Conservation (phyloP, 1,284 basidiomycete genomes). For the Agaricales sp. region DNA sequence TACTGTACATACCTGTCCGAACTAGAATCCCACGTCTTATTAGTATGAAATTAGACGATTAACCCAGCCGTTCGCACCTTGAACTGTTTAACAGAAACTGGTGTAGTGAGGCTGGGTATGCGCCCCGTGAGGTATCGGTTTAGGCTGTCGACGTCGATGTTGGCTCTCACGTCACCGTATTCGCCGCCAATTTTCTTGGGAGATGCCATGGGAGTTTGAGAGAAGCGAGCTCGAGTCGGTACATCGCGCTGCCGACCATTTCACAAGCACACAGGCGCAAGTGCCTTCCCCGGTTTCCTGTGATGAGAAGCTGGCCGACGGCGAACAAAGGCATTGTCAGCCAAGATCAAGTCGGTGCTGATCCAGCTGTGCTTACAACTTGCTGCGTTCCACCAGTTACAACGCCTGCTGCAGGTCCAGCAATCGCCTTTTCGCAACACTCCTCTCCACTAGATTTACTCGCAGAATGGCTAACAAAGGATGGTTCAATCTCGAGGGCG, state of each 20-base stretch:
- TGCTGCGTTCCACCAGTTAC: conserved; percentile 24
- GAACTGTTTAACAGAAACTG: conserved; percentile 85
- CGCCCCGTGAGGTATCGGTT: conserved; percentile 57
- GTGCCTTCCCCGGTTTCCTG: too few relatives aligned
- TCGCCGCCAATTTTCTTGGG: conserved; percentile 55
- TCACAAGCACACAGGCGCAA: too few relatives aligned
- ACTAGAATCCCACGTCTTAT: conserved; percentile 33
- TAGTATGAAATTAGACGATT: conserved; percentile 2
- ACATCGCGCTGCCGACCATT: not conserved
- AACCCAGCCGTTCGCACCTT: conserved; percentile 46
- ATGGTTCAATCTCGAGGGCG: conserved; percentile 68
- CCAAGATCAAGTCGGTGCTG: not conserved
- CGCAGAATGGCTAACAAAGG: conserved; percentile 35
- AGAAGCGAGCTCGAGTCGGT: not conserved
- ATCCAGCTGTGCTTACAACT: conserved; percentile 15
- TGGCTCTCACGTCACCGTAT: conserved; percentile 63
- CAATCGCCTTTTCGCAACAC: conserved; percentile 15
- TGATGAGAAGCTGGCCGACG: too few relatives aligned
- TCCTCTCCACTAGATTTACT: conserved; percentile 15
- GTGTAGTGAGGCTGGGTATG: conserved; percentile 49
- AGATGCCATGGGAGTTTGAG: conserved; percentile 4
- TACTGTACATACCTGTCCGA: conserved; percentile 55
- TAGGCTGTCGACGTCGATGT: conserved; percentile 56
- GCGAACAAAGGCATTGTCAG: too few relatives aligned
- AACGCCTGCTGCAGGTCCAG: conserved; percentile 11